phyloP scores from a whole-genome alignment of 805 yeast genomes.

The Candida methanosorbosa region DNA sequence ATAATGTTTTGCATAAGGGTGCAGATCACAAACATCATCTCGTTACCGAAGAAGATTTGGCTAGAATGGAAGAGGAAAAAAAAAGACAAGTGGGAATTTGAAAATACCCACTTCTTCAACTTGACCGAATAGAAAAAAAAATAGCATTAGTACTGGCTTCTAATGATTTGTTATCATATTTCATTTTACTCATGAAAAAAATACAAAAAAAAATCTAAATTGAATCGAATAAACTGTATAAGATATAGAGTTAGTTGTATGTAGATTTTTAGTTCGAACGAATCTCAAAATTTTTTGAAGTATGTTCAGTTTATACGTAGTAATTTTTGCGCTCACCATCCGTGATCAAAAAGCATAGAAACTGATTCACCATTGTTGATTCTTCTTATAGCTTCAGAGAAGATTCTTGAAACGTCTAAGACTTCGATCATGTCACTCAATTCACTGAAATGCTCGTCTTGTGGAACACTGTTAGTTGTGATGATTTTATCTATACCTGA shows the following conservation, averaged over 20 bases:
- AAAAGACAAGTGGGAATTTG: slow-evolving; percentile 17
- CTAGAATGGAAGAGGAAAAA: slow-evolving; percentile 28
- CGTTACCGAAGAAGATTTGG: slow-evolving; percentile 56
- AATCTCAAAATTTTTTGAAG: too few relatives aligned
- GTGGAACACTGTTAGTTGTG: slow-evolving; percentile 90
- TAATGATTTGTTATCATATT: too few relatives aligned
- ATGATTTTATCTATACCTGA: slow-evolving; percentile 76
- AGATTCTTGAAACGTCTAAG: slow-evolving; percentile 77
- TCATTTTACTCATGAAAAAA: too few relatives aligned
- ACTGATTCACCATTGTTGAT: slow-evolving; percentile 97
- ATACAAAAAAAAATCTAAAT: not conserved
- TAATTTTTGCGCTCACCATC: slow-evolving; percentile 39
- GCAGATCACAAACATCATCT: slow-evolving; percentile 56
- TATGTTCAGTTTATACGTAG: too few relatives aligned
- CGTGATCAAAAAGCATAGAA: slow-evolving; percentile 86
- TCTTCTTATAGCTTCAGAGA: slow-evolving; percentile 93
- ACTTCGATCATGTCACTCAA: slow-evolving; percentile 64
- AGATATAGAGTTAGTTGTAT: not conserved
- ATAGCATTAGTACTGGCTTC: too few relatives aligned
- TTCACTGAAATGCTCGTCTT: slow-evolving; percentile 42
- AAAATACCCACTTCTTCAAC: too few relatives aligned
- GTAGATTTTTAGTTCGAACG: too few relatives aligned
- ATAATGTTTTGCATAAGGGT: slow-evolving; percentile 12
- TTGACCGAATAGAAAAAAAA: slow-evolving; percentile 4
- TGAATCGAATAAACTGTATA: not conserved